phyloP scores from a whole-genome alignment of 805 yeast genomes.

The Jamesozyma gamospora region DNA sequence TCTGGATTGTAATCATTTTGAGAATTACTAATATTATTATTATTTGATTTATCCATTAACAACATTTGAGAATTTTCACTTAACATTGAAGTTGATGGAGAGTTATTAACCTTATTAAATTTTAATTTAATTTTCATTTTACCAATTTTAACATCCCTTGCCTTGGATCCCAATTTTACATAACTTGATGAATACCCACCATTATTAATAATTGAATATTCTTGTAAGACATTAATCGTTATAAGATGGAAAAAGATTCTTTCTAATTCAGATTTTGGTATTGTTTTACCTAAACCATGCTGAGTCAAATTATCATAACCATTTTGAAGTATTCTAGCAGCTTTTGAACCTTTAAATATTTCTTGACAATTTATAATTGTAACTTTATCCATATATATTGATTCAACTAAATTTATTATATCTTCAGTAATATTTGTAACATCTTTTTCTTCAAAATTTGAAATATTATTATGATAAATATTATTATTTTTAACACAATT shows the following conservation, averaged over 20 bases:
- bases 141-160: slow-evolving; percentile 39
- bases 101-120: slow-evolving; percentile 25
- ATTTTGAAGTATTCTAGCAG: slow-evolving; percentile 47
- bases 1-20: not conserved
- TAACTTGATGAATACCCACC: slow-evolving; percentile 79
- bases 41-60: too few relatives aligned
- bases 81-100: too few relatives aligned
- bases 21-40: too few relatives aligned
- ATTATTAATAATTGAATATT: slow-evolving; percentile 59
- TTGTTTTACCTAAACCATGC: slow-evolving; percentile 61
- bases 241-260: slow-evolving; percentile 73
- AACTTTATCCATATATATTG: slow-evolving; percentile 48
- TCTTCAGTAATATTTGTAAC: slow-evolving; percentile 54
- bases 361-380: slow-evolving; percentile 79
- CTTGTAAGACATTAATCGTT: slow-evolving; percentile 54
- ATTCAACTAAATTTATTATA: slow-evolving; percentile 49
- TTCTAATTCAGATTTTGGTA: slow-evolving; percentile 64
- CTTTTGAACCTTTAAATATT: slow-evolving; percentile 62
- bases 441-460: slow-evolving; percentile 46
- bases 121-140: slow-evolving; percentile 40
- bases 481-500: slow-evolving; percentile 49
- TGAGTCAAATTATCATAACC: slow-evolving; percentile 52
- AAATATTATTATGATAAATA: slow-evolving; percentile 7
- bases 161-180: slow-evolving; percentile 50
- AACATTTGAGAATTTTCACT: not conserved